phyloP scores from a whole-genome alignment of 2,329 filamentous ascomycete genomes.

The Aspergillus pseudotamarii region DNA sequence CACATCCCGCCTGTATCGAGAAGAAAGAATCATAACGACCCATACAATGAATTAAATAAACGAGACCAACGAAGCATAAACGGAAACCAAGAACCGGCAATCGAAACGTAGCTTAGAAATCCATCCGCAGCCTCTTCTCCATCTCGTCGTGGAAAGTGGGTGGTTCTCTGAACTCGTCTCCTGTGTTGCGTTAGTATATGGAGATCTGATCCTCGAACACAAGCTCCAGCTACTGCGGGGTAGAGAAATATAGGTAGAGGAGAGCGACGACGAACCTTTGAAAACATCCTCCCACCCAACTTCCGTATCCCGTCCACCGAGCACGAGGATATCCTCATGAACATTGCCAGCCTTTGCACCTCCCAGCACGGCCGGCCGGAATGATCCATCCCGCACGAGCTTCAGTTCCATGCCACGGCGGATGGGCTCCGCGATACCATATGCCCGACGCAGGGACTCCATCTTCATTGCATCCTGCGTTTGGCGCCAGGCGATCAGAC shows the following conservation, averaged over 20 bases:
- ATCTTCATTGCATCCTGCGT: constrained; percentile 88
- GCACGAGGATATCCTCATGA: constrained; percentile 80
- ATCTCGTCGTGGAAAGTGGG: constrained; percentile 88
- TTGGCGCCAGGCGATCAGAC: constrained; percentile 84
- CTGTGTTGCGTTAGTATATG: constrained; percentile 34
- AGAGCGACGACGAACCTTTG: constrained; percentile 56
- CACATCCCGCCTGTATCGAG: constrained; percentile 5
- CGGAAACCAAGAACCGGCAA: neutral
- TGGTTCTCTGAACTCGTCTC: constrained; percentile 69
- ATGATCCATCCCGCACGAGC: constrained; percentile 74
- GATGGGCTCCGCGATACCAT: constrained; percentile 90
- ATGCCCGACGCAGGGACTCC: constrained; percentile 82
- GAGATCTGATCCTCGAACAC: neutral
- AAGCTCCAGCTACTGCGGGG: neutral
- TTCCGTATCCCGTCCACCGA: constrained; percentile 71
- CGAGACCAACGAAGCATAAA: constrained; percentile 4
- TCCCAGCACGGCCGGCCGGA: constrained; percentile 72
- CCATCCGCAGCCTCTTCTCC: constrained; percentile 88
- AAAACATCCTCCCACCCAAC: constrained; percentile 95
- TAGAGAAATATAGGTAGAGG: constrained; percentile 10
- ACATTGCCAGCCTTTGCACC: constrained; percentile 63
- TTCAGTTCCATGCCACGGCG: constrained; percentile 93
- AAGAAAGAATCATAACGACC: constrained; percentile 9
- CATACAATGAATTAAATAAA: constrained; percentile 7
- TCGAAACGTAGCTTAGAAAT: constrained; percentile 31